Percentiles rank a stretch among this genome's conserved stretches.
Evolutionary conservation across 2,329 filamentous ascomycete genomes (phyloP).

Genomic region (Monosporascus cannonballus): DNA sequence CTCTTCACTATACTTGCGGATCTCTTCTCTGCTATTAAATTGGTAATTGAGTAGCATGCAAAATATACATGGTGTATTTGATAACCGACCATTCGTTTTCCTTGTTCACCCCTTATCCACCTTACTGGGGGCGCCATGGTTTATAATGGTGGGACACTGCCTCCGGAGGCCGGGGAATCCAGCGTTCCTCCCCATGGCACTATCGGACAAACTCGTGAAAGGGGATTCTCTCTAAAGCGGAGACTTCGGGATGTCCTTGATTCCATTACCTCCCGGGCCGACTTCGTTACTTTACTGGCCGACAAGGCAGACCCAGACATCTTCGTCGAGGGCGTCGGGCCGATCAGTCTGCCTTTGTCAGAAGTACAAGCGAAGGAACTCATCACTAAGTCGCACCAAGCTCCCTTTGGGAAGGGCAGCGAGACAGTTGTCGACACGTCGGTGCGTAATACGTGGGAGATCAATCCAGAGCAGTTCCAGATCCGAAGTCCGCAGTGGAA

Average conservation of each 20-base stretch:
- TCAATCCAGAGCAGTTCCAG: conserved; percentile 32
- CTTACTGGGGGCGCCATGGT: too few species aligned
- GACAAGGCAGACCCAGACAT: conserved; percentile 1
- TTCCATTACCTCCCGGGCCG: neutral
- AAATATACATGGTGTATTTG: too few species aligned
- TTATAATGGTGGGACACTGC: too few species aligned
- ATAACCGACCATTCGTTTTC: too few species aligned
- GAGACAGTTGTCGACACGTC: conserved; percentile 33
- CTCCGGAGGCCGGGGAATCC: too few species aligned
- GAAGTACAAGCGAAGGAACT: conserved; percentile 18
- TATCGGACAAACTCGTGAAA: too few species aligned
- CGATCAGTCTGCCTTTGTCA: conserved; percentile 19
- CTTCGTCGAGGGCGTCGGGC: conserved; percentile 11
- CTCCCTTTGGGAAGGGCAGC: conserved; percentile 32
- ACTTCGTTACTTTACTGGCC: neutral
- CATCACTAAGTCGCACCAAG: conserved; percentile 21
- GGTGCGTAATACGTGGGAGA: conserved; percentile 37
- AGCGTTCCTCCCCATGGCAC: too few species aligned
- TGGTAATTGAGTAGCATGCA: too few species aligned
- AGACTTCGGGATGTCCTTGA: conserved; percentile 2
- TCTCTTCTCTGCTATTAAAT: too few species aligned
- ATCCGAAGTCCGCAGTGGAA: conserved; percentile 30
- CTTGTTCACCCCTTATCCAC: too few species aligned
- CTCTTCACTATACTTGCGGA: too few species aligned
- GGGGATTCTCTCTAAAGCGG: neutral